phyloP scores from a whole-genome alignment of 257 asterid species.

The Fraxinus excelsior region DNA sequence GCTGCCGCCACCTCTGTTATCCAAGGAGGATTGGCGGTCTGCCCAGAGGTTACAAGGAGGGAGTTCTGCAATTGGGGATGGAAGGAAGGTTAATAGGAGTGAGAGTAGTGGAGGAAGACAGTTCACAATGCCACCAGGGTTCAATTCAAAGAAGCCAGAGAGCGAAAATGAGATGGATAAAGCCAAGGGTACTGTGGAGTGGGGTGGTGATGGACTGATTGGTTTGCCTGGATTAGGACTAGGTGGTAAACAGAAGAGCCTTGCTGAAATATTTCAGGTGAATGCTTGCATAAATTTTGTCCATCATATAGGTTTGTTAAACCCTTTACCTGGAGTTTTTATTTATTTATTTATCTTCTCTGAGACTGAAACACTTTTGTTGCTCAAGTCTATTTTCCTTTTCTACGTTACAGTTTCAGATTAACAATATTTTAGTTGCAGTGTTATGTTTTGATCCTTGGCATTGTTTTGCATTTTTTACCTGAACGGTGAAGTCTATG shows the following conservation, averaged over 20 bases:
- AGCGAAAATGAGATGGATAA: conserved; percentile 49
- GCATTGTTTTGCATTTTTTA: conserved; percentile 7
- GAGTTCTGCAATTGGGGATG: conserved; percentile 86
- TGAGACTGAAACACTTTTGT: not conserved
- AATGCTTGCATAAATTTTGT: conserved; percentile 18
- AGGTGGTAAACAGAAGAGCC: conserved; percentile 79
- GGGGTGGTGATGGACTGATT: conserved; percentile 94
- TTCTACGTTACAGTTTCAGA: not conserved
- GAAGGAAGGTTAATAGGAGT: conserved; percentile 75
- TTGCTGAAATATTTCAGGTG: conserved; percentile 87
- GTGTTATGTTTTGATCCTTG: not conserved
- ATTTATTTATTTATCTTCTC: not conserved
- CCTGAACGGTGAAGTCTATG: not conserved
- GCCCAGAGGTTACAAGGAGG: conserved; percentile 88
- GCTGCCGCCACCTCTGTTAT: conserved; percentile 92
- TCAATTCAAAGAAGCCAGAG: conserved; percentile 63
- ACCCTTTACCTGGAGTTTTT: not conserved
- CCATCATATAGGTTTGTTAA: not conserved
- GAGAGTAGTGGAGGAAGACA: conserved; percentile 43
- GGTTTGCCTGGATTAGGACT: conserved; percentile 86
- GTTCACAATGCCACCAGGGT: conserved; percentile 68
- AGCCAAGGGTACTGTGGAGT: conserved; percentile 65
- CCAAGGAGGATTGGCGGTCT: conserved; percentile 94
- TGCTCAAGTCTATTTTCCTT: not conserved
- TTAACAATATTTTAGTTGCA: conserved; percentile 3